These are phyloP conservation scores for Schoenoplectus tabernaemontani DNA, from an alignment of 202 grass and related monocot species.

Conservation along the genomic window DNA sequence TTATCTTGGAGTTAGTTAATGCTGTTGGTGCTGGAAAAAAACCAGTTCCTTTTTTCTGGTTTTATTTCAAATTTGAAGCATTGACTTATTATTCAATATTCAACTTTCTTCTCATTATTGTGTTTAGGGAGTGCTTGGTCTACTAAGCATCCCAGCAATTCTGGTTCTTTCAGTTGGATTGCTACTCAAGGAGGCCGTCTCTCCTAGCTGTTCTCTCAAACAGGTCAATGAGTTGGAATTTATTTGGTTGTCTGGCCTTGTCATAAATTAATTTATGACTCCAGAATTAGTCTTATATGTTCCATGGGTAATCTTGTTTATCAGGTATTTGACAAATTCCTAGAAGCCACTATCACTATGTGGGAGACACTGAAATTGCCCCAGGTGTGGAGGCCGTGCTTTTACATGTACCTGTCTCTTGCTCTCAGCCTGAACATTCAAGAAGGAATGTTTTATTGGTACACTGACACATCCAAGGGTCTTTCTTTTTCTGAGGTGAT, in stretches of 20 bases:
- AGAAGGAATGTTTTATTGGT: constrained; percentile 99
- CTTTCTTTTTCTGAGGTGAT: constrained; percentile 83
- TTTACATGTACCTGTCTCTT: constrained; percentile 85
- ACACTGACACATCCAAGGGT: constrained; percentile 60
- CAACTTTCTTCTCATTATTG: constrained; percentile 27
- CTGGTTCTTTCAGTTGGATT: constrained; percentile 65
- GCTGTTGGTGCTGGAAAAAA: not conserved
- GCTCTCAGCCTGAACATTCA: constrained; percentile 89
- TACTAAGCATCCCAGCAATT: constrained; percentile 55
- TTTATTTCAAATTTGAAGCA: not conserved
- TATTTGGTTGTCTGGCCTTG: not conserved
- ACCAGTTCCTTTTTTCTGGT: constrained; percentile 4
- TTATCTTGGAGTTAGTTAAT: not conserved
- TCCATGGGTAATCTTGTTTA: constrained; percentile 17
- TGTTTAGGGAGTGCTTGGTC: constrained; percentile 76
- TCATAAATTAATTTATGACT: constrained; percentile 16
- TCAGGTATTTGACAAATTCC: constrained; percentile 70
- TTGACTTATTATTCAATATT: not conserved
- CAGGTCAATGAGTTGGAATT: constrained; percentile 32
- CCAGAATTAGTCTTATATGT: constrained; percentile 16
- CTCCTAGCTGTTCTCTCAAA: constrained; percentile 41
- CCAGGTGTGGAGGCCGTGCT: constrained; percentile 78
- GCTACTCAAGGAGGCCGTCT: constrained; percentile 48
- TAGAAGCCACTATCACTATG: constrained; percentile 76
- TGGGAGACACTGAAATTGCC: constrained; percentile 58